Evolutionary conservation across 257 asterid species (phyloP).

Genomic region (Lycium barbarum): DNA sequence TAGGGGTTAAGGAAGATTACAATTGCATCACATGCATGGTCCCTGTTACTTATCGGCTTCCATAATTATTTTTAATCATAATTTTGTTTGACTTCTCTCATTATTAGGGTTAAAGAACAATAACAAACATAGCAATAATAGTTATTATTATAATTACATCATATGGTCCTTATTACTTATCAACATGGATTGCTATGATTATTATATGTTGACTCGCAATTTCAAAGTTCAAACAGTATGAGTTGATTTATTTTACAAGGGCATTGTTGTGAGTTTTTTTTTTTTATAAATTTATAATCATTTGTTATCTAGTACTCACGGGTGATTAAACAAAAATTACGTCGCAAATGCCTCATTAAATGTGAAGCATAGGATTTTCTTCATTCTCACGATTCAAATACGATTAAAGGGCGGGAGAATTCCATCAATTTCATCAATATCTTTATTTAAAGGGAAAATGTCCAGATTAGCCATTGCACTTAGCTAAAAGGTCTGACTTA

Average conservation of each 20-base stretch:
- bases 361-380: not conserved
- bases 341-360: not conserved
- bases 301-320: not conserved
- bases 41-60: not conserved
- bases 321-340: not conserved
- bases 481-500: not conserved
- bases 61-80: not conserved
- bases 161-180: not conserved
- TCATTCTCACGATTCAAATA: not conserved
- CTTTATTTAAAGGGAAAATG: no score
- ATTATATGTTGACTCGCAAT: not conserved
- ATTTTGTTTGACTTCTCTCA: not conserved
- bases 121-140: not conserved
- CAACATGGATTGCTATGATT: not conserved
- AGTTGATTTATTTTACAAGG: not conserved
- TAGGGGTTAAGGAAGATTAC: not conserved
- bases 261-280: not conserved
- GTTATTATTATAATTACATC: no score
- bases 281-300: not conserved
- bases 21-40: constrained; percentile 11
- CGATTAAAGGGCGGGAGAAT: not conserved
- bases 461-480: not conserved
- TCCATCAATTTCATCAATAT: no score
- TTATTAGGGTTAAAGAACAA: not conserved
- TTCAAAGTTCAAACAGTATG: not conserved